phyloP scores from a whole-genome alignment of 805 yeast genomes.

The Schizosaccharomyces pombe region DNA sequence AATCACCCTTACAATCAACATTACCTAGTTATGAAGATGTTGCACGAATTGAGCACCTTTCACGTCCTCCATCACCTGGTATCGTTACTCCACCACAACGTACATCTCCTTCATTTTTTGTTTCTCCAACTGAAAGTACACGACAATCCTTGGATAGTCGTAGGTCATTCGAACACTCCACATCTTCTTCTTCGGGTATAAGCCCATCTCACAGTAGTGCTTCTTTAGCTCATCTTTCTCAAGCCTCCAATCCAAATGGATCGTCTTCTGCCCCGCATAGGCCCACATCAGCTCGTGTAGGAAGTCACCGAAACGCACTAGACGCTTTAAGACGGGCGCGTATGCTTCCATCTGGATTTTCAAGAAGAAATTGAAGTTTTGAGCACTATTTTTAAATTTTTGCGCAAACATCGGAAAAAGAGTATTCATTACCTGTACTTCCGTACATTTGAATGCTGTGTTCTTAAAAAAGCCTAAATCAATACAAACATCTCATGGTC shows the following conservation, averaged over 20 bases:
- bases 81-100: not conserved
- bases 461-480: no score
- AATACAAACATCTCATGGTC: no score
- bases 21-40: slow-evolving; percentile 4
- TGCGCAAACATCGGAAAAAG: no score
- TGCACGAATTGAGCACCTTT: not conserved
- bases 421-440: no score
- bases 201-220: not conserved
- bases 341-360: not conserved
- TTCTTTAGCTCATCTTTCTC: not conserved
- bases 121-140: not conserved
- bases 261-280: not conserved
- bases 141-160: not conserved
- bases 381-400: no score
- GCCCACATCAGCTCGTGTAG: not conserved
- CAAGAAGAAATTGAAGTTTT: not conserved
- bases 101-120: not conserved
- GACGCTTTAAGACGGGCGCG: slow-evolving; percentile 1
- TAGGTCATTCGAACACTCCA: not conserved
- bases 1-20: not conserved
- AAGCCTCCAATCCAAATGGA: not conserved
- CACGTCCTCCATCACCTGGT: not conserved
- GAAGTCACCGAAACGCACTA: not conserved
- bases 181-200: not conserved
- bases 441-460: no score